Base-by-base conservation (phyloP, 257 asterid species). In the Plantago elongata region DNA sequence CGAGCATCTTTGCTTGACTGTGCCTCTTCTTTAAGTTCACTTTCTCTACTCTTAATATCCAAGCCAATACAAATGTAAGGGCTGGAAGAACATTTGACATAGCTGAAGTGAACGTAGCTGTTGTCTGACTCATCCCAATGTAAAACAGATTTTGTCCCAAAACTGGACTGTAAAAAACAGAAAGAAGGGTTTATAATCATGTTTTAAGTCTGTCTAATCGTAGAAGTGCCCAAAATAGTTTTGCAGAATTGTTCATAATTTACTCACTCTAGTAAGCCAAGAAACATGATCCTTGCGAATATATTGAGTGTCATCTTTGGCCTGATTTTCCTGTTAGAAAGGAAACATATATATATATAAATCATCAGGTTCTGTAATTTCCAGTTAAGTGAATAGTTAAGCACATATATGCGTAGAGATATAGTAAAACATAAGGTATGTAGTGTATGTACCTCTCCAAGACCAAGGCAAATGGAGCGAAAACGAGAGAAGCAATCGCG, bases 51-150 rank as follows among this genome's bases (percentile, higher is more conserved):
- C 84, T 34, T 13, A 62, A 5, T 9, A 62, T 62, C 67, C 58
- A 62, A 15, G 58, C 54, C 56, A 62, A 29, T 12, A 62, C 18
- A 22, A 62, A 62, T 0, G 86, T 77, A 30, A 77, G 51, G 62
- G 81, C 86, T 13, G 86, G 86, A 7, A 81, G 74, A 71, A 81
- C 66, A 46, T 81, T 81, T 13, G 71, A 67, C 79, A 81, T 67
- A 0, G 83, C 73, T 11, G 73, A 17, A 29, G 83, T 73, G 65
- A 72, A 77, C 54, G 79, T 77, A 11, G 86, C 83, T 7, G 81
- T 56, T 15, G 86, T 77, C 9, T 61, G 76, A 46, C 63, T 74
- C 83, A 80, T 77, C 13, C 81, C 86, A 13, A 67, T 70, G 38
- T 72, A 81, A 45, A 69, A 81, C 51, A 77, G 57, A 61, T 81